Conservation (phyloP, 805 yeast species). For the Candida tibetensis region DNA sequence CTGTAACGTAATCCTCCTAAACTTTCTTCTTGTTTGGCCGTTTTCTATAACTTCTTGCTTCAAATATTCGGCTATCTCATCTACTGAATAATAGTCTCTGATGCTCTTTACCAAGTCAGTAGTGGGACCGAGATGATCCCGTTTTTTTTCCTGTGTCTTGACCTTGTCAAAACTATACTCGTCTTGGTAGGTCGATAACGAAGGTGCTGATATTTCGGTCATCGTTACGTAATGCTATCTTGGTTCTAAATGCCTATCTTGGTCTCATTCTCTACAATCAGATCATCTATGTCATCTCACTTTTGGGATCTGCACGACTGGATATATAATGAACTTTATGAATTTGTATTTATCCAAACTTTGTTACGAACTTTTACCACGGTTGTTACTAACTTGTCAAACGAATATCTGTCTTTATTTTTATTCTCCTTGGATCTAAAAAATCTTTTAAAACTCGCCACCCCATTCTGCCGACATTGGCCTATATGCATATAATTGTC, state of each 20-base stretch:
- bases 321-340: no score
- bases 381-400: no score
- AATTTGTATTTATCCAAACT: no score
- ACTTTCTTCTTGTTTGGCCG: slow-evolving; percentile 25
- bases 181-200: slow-evolving; percentile 71
- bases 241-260: no score
- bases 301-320: no score
- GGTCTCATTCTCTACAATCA: no score
- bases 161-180: slow-evolving; percentile 54
- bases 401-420: not conserved
- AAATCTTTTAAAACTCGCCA: slow-evolving; percentile 13
- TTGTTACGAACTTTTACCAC: no score
- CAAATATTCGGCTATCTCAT: slow-evolving; percentile 44
- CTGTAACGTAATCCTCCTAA: slow-evolving; percentile 69
- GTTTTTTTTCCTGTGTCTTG: slow-evolving; percentile 18
- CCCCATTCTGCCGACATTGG: slow-evolving; percentile 50
- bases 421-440: not conserved
- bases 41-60: slow-evolving; percentile 14
- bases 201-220: slow-evolving; percentile 38
- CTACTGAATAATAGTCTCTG: slow-evolving; percentile 53
- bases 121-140: slow-evolving; percentile 26
- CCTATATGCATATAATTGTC: slow-evolving; percentile 45
- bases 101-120: slow-evolving; percentile 30
- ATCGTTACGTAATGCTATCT: no score
- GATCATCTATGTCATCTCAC: no score